Percentiles rank a stretch among this genome's conserved stretches.
Conservation (phyloP, 2,329 filamentous ascomycete species). For the Beauveria caledonica region DNA sequence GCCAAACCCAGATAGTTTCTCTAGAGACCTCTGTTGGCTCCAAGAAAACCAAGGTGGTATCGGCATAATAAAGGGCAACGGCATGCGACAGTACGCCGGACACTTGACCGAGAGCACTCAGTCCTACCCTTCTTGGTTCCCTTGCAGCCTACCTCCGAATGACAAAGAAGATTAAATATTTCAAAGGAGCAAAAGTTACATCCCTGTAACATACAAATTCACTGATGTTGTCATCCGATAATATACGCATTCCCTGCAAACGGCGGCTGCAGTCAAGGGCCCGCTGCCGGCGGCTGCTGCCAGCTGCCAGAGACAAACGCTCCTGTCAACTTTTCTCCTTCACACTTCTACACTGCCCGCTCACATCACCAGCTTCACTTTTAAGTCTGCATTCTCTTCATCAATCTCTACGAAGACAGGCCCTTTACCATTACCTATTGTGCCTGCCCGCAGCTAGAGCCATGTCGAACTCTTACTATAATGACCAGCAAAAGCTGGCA, state of each 20-base stretch:
- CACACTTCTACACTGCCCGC: neutral
- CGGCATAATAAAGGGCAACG: neutral
- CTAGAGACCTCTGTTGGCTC: constrained; percentile 28
- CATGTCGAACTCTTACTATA: neutral
- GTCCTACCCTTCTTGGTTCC: neutral
- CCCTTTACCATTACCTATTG: too few species aligned
- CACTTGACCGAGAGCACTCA: neutral
- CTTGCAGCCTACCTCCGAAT: too few species aligned
- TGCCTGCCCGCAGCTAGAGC: too few species aligned
- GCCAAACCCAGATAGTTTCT: constrained; percentile 26
- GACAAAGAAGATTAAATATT: too few species aligned
- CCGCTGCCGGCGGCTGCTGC: neutral
- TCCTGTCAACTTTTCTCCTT: neutral
- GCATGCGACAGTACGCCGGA: neutral
- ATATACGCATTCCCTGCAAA: neutral
- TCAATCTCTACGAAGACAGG: neutral
- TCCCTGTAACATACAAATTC: neutral
- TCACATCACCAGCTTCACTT: neutral
- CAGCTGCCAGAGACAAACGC: neutral
- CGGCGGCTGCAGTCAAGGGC: neutral
- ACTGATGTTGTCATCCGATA: neutral
- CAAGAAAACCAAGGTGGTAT: constrained; percentile 19
- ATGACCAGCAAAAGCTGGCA: constrained; percentile 1
- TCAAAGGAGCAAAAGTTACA: too few species aligned
- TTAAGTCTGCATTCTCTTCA: neutral